Conservation (phyloP, 805 yeast species). For the Clavispora fructus region DNA sequence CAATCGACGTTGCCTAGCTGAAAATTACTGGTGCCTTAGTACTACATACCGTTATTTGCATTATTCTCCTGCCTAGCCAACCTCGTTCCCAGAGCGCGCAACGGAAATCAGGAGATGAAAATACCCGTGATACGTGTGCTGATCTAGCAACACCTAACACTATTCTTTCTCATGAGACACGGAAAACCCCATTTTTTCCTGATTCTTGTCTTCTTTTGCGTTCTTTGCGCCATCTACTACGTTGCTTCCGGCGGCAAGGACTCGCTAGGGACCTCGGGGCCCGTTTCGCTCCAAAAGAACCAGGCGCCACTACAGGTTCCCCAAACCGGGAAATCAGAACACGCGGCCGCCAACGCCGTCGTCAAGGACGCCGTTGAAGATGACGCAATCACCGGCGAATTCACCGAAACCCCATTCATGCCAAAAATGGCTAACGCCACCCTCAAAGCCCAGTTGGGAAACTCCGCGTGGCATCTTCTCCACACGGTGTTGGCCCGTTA, state of each 20-base stretch:
- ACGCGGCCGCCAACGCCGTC: background rate
- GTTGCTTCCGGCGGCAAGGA: conserved; percentile 13
- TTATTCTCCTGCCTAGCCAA: no score
- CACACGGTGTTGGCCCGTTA: conserved; percentile 91
- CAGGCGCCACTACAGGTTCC: background rate
- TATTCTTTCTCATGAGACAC: background rate
- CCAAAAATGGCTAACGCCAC: conserved; percentile 90
- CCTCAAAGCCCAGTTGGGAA: conserved; percentile 76
- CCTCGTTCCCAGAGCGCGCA: no score
- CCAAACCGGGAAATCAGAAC: background rate
- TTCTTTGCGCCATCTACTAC: conserved; percentile 14
- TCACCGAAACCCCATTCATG: conserved; percentile 63
- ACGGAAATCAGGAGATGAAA: no score
- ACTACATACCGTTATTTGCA: no score
- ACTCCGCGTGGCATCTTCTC: conserved; percentile 84
- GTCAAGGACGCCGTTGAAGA: background rate
- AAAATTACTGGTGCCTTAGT: no score
- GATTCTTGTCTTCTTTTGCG: conserved; percentile 8
- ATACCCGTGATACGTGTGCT: background rate
- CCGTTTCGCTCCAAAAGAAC: conserved; percentile 1
- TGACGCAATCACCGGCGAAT: conserved; percentile 3
- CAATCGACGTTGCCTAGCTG: no score
- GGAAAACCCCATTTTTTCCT: conserved; percentile 11
- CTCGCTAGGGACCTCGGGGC: conserved; percentile 6
- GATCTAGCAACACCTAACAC: background rate